Base-by-base conservation (phyloP, 106 monocot species). In the Acorus gramineus region DNA sequence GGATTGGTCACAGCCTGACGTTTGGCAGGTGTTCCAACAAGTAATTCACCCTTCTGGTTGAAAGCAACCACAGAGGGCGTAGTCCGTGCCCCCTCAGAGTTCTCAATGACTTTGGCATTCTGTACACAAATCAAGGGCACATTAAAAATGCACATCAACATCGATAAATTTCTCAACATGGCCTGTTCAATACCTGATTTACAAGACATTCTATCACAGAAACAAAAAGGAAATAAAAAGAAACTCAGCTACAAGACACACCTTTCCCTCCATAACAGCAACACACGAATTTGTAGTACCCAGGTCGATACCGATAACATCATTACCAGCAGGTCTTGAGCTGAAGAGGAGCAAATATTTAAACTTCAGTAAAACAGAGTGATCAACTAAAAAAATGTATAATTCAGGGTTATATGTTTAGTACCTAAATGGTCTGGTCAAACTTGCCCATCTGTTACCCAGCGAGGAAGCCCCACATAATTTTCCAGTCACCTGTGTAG, bases 281-380 rank as follows among this genome's bases (percentile, higher is more conserved):
- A 87, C 84, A 80, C 87, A 92, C 3, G 92, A 92, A 57, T 87
- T 92, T 72, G 92, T 87, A 42, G 92, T 87, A 56, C 92, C 92
- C 62, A 92, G 63, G 74, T 87, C 92, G 70, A 92, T 87, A 52
- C 92, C 92, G 69, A 92, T 80, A 8, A 92, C 81, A 59, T 92
- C 87, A 73, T 84, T 84, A 28, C 87, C 87, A 49, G 77, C 71
- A 47, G 87, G 63, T 62, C 79, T 86, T 8, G 92, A 71, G 49
- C 92, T 92, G 77, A 54, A 74, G 14, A 7, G 3, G 42, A 14
- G 57, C 11, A 44, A 53, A 50, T 46, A 48, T 9, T 28, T 50
- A 10, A 52, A 5, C 3, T 60, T 53, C 43, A 66, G 66, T n/a
- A 48, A 51, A 50, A 44, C 45, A 4, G 58, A 45, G 2, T 11